Evolutionary conservation across 2,329 filamentous ascomycete genomes (phyloP).

Genomic region (Ceratocystis albifundus): DNA sequence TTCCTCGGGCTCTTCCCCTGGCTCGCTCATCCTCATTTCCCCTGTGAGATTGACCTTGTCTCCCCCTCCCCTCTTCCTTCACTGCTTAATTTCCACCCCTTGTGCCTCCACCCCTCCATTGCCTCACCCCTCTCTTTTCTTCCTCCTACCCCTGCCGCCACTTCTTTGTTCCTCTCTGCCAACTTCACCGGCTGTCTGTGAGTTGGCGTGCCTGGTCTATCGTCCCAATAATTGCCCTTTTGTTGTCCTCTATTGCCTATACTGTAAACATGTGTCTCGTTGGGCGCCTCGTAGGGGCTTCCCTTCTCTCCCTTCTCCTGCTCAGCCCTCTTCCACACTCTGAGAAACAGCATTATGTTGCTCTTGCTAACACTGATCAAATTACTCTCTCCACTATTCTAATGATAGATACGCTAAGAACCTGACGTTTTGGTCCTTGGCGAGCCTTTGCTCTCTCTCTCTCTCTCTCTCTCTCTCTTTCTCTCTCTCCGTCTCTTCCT

Average conservation of each 20-base stretch:
- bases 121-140: constrained; percentile 3
- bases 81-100: constrained; percentile 1
- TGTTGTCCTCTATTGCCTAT: neutral
- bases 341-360: too few relatives aligned
- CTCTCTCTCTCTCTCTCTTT: too few relatives aligned
- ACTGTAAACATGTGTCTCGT: too few relatives aligned
- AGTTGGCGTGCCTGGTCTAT: constrained; percentile 5
- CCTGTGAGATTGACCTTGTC: constrained; percentile 15
- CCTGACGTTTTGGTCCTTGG: neutral
- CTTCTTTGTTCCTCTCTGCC: constrained; percentile 19
- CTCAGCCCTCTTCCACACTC: too few relatives aligned
- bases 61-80: neutral
- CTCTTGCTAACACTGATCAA: too few relatives aligned
- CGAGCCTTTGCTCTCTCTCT: constrained; percentile 1
- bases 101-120: neutral
- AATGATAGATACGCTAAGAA: constrained; percentile 9
- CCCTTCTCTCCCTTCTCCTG: too few relatives aligned
- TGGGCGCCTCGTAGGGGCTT: too few relatives aligned
- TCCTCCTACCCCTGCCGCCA: neutral
- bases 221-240: neutral
- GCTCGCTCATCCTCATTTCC: constrained; percentile 20
- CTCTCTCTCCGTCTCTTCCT: too few relatives aligned
- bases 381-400: neutral
- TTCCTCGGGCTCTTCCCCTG: constrained; percentile 13
- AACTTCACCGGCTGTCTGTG: neutral